Conservation (phyloP, 1,284 basidiomycete species). For the Heliocybe sulcata region DNA sequence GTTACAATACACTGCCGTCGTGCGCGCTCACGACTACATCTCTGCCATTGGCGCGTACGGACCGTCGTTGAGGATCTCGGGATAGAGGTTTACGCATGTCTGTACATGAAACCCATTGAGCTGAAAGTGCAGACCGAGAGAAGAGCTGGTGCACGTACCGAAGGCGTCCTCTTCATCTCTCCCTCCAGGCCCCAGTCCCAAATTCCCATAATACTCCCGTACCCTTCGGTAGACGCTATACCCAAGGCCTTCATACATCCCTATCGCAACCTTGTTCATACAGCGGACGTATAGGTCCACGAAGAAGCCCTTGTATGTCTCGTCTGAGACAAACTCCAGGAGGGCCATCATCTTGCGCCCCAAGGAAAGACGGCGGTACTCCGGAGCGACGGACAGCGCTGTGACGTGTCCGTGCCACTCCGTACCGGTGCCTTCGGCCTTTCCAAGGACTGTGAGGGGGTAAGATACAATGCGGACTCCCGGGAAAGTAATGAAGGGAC, state of each 20-base stretch:
- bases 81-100: slow-evolving; percentile 87
- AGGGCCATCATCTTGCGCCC: slow-evolving; percentile 78
- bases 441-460: slow-evolving; percentile 63
- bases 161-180: slow-evolving; percentile 87
- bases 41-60: slow-evolving; percentile 63
- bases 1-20: slow-evolving; percentile 45
- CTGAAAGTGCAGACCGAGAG: not conserved
- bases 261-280: slow-evolving; percentile 68
- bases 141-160: slow-evolving; percentile 48
- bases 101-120: slow-evolving; percentile 20
- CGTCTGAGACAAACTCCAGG: slow-evolving; percentile 77
- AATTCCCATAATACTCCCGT: slow-evolving; percentile 77
- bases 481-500: slow-evolving; percentile 17
- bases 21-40: slow-evolving; percentile 68
- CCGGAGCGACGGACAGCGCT: slow-evolving; percentile 85
- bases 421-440: slow-evolving; percentile 65
- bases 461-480: not conserved
- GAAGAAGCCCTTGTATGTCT: slow-evolving; percentile 73
- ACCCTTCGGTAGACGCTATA: slow-evolving; percentile 86
- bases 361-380: slow-evolving; percentile 80
- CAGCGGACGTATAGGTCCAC: slow-evolving; percentile 90
- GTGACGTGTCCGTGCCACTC: slow-evolving; percentile 92
- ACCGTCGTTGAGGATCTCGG: slow-evolving; percentile 53
- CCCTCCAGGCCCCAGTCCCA: slow-evolving; percentile 60
- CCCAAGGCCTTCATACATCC: slow-evolving; percentile 82